phyloP scores from a whole-genome alignment of 192 early-diverging fungal genomes.

The Podila epicladia region DNA sequence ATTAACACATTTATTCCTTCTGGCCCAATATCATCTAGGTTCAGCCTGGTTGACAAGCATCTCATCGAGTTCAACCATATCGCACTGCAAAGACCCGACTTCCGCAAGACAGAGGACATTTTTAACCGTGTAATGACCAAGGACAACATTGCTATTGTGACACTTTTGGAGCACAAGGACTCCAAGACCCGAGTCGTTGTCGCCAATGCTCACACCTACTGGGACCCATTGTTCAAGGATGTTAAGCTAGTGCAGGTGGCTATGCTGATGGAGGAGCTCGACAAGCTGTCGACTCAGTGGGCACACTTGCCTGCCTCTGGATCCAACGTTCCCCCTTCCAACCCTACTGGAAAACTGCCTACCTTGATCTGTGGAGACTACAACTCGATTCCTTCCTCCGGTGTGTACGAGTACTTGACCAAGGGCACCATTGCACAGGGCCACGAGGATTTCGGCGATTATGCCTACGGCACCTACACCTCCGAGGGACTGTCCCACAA shows the following conservation, averaged over 20 bases:
- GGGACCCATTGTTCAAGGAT: conserved; percentile 91
- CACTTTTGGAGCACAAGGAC: conserved; percentile 86
- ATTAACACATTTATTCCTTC: background rate
- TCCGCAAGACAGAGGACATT: conserved; percentile 91
- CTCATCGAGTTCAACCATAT: conserved; percentile 95
- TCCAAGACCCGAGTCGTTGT: conserved; percentile 76
- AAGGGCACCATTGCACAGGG: conserved; percentile 79
- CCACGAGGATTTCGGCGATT: conserved; percentile 84
- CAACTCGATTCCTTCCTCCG: conserved; percentile 89
- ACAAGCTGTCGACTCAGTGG: conserved; percentile 66
- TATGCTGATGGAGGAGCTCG: conserved; percentile 92
- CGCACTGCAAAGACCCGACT: conserved; percentile 86
- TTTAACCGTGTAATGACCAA: conserved; percentile 98
- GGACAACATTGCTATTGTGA: conserved; percentile 92
- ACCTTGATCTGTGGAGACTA: conserved; percentile 94
- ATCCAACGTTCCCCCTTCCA: conserved; percentile 34
- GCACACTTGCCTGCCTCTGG: conserved; percentile 42
- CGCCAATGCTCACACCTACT: conserved; percentile 92
- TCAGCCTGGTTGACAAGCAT: conserved; percentile 83
- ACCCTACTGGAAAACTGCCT: conserved; percentile 55
- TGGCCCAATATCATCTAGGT: conserved; percentile 58
- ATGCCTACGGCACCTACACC: conserved; percentile 88
- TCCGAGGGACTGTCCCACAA: conserved; percentile 85
- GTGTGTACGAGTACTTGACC: conserved; percentile 92
- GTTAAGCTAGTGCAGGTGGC: conserved; percentile 97